Evolutionary conservation across 257 asterid genomes (phyloP), one percentile per base, ranked within the genome.

Genomic region (Schizonepeta tenuifolia): DNA sequence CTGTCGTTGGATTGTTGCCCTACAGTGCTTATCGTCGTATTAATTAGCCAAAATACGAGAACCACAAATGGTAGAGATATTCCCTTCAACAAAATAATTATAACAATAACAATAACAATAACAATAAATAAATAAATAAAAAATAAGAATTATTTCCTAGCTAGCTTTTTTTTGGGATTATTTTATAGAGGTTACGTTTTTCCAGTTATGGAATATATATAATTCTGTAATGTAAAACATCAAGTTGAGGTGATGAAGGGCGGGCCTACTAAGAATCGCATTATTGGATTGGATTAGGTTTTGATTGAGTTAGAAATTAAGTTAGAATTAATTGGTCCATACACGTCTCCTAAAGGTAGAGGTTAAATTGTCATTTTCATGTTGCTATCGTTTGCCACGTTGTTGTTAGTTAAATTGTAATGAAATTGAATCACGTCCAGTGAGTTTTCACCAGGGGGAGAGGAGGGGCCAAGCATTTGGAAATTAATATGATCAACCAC

Each of bases 301-400:
- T 24, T 12, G 18, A 54, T n/a, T 24, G 26, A 24, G 26, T 24
- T 24, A 55, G 10, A 24, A 11, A n/a, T n/a, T n/a, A n/a, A n/a
- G n/a, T 11, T 22, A 55, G 10, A 24, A 11, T 11, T 14, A 1
- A 8, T 55, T 24, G 10, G 59, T 12, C 15, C 10, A 55, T 55
- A 55, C 36, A 55, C 62, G 62, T 55, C 62, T 22, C 62, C 62
- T 11, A 55, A 15, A 9, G 59, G 15, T 55, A 55, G 36, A 55
- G 38, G 38, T 24, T 55, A 55, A 12, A 5, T 55, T 22, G 38
- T 24, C 14, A 22, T 18, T 55, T 55, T 55, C 62, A 22, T 24
- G 38, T 10, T 7, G 9, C 38, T 24, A 11, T 55, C 62, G 7
- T 21, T 55, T 54, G 60, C 33, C 35, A 20, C 33, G 33, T 9